Base-by-base conservation (phyloP, 768 basidiomycete genomes). In the Arthromyces matolae region DNA sequence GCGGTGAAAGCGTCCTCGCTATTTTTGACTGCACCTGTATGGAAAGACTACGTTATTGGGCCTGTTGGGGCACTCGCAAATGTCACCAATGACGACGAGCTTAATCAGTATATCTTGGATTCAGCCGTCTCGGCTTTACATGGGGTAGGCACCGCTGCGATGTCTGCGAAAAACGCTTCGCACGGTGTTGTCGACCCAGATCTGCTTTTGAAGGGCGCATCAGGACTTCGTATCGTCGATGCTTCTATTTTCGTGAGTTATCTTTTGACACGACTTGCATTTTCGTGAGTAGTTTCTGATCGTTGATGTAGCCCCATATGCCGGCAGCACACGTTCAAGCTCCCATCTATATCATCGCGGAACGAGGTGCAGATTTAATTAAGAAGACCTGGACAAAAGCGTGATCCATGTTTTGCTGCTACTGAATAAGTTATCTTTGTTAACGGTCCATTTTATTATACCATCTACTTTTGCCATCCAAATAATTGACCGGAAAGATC, bases 221-320 rank as follows among this genome's bases (percentile, higher is more conserved):
- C 38, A 1, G 66, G 61, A 4, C 42, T 70, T 16, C 58, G 69
- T 4, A 55, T 70, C 19, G 60, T 64, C 10, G 67, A 70, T 50
- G 62, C 64, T 1, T 64, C 63, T 8, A 54, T 68, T 20, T 50
- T 68, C 12, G 44, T 45, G 3, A 45, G 44, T 33, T 33, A 19
- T n/a, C 18, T 4, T 27, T 36, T 45, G 13, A 9, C 4, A 5
- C 27, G 34, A 25, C 14, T 22, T 45, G 44, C 32, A 33, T 13
- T 33, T n/a, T n/a, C n/a, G n/a, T 14, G 4, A 10, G 19, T 2
- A 5, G 8, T 20, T 29, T 18, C 19, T 42, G 6, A 20, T 24
- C 12, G 4, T 3, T 10, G 4, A 4, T 3, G 19, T 23, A 33
- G 31, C 51, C 61, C 29, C 43, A 50, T 28, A 51, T 58, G 16